phyloP scores from a whole-genome alignment of 2,329 filamentous ascomycete genomes.

The Exophiala calicioides region DNA sequence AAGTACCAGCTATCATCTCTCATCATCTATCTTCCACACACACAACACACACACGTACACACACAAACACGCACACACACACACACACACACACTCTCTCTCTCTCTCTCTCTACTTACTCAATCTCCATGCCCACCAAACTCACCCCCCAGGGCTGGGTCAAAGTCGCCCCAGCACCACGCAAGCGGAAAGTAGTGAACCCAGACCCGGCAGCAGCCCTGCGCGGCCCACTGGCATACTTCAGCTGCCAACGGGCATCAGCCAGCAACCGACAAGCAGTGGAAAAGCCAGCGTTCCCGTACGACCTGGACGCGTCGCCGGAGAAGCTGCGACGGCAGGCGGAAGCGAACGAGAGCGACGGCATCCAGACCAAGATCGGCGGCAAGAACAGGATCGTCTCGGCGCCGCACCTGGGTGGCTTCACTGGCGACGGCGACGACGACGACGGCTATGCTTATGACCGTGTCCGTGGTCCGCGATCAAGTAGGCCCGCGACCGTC shows the following conservation, averaged over 20 bases:
- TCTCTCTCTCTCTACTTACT: neutral
- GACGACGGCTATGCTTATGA: neutral
- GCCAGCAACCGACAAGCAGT: conserved; percentile 4
- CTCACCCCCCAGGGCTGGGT: conserved; percentile 28
- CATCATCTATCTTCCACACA: neutral
- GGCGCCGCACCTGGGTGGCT: conserved; percentile 5
- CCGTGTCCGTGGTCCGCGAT: too few relatives aligned
- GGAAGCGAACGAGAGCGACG: neutral
- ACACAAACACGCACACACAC: neutral
- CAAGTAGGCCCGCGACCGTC: too few relatives aligned
- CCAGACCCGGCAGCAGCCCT: conserved; percentile 13
- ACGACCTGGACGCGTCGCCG: conserved; percentile 19
- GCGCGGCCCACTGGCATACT: conserved; percentile 21
- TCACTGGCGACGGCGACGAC: conserved; percentile 2
- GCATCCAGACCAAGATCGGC: conserved; percentile 5
- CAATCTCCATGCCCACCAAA: conserved; percentile 20
- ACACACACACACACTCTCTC: neutral
- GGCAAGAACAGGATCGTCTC: conserved; percentile 18
- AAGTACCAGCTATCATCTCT: too few relatives aligned
- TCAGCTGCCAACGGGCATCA: conserved; percentile 21
- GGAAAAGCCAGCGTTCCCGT: conserved; percentile 13
- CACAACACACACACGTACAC: too few relatives aligned
- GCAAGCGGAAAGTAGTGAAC: conserved; percentile 8
- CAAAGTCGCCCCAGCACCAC: conserved; percentile 21
- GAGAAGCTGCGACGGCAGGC: conserved; percentile 18